These are phyloP conservation scores for Quercus tomentella DNA, from an alignment of 331 rosid species.

Conservation along the genomic window DNA sequence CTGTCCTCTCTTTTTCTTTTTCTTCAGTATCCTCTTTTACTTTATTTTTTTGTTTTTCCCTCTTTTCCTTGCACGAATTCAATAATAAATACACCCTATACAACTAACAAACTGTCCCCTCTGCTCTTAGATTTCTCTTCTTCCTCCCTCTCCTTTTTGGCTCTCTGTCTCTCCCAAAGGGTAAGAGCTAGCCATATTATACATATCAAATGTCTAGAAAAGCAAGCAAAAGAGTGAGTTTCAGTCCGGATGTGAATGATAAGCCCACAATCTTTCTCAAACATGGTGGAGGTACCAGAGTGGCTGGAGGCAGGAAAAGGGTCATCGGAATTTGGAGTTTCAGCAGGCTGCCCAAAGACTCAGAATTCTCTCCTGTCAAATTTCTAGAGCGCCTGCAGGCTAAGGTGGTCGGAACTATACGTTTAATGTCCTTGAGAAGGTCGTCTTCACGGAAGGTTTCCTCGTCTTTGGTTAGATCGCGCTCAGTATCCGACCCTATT, in stretches of 20 bases:
- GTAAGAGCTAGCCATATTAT: not conserved
- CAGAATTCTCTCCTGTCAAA: constrained; percentile 40
- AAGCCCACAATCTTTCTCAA: constrained; percentile 47
- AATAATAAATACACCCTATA: constrained; percentile 34
- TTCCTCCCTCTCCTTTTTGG: constrained; percentile 10
- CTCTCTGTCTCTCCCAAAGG: not conserved
- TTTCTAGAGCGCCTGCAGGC: constrained; percentile 57
- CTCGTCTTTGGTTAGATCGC: constrained; percentile 64
- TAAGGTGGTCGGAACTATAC: constrained; percentile 56
- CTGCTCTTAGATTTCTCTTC: constrained; percentile 12
- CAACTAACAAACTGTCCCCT: constrained; percentile 26
- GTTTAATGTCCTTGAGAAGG: constrained; percentile 44
- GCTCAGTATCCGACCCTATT: constrained; percentile 61
- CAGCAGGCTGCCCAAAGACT: constrained; percentile 36
- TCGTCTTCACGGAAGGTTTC: constrained; percentile 72
- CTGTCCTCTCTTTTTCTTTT: constrained; percentile 29
- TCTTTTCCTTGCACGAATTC: constrained; percentile 11
- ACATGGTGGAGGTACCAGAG: constrained; percentile 17
- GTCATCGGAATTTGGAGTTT: constrained; percentile 38
- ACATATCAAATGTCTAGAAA: constrained; percentile 47
- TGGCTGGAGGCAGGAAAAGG: constrained; percentile 41
- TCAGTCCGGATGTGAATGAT: constrained; percentile 69
- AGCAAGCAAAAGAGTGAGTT: constrained; percentile 52
- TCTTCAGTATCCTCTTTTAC: constrained; percentile 22
- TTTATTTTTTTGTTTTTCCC: not conserved